Evolutionary conservation across 2,329 filamentous ascomycete species (phyloP), one percentile per base, ranked within the genome.

Genomic region (Thermochaetoides dissita): DNA sequence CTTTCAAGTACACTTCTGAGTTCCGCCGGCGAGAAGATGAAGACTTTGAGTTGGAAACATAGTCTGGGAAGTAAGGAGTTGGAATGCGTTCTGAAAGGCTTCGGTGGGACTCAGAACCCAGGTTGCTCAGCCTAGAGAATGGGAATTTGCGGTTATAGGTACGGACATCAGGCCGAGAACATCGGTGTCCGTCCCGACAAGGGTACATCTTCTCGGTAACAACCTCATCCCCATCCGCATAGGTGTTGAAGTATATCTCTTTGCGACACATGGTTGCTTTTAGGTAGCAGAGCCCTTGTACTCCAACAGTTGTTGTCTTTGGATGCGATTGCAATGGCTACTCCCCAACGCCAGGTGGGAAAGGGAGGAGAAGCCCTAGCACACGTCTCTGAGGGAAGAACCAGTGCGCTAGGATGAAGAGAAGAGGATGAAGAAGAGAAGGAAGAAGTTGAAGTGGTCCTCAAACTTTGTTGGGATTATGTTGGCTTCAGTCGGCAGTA

Each of bases 401-500:
- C 3, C 17, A 24, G 17, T 3, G 17, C 17, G 17, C 17, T 24
- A 24, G 5, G 5, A 24, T 24, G 36, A 30, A 38, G 41, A 40
- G 38, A 28, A 9, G 37, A 11, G 36, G 41, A 31, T 17, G 39
- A 30, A 24, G 17, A 24, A 24, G 17, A 24, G 5, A 24, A 1
- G 38, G 5, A 24, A 1, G 38, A 39, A 34, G 17, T 24, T 24
- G 17, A 40, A 36, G 33, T 41, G 35, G 28, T 29, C 39, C 11
- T 40, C 29, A 36, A 43, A 30, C 30, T 44, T 10, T 36, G 37
- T 34, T 30, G 44, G 17, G 38, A 36, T 38, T 34, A 34, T 45
- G 32, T 40, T 41, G 45, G 28, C 51, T 48, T 62, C 57, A 60
- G 49, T 59, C 59, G 45, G 59, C 58, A 46, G 59, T 57, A 52